These are phyloP conservation scores for Hypoxylon cercidicola DNA, from an alignment of 495 filamentous ascomycete genomes.

Conservation along the genomic window DNA sequence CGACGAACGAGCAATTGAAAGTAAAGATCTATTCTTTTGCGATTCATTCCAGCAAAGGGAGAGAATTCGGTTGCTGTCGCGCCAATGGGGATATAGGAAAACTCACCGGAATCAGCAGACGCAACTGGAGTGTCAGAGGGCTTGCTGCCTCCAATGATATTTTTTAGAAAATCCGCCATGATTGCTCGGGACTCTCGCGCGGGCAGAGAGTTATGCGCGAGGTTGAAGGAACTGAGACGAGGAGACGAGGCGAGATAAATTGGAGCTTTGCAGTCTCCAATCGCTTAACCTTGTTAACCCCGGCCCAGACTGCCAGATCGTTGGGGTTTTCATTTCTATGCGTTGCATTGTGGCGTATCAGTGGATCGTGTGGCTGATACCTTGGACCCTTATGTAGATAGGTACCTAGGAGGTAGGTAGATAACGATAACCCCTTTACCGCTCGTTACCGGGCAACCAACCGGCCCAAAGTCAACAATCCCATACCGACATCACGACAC, in stretches of 20 bases:
- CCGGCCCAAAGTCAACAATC: conserved; percentile 23
- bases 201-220: conserved; percentile 22
- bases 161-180: conserved; percentile 77
- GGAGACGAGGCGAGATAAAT: conserved; percentile 16
- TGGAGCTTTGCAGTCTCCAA: conserved; percentile 8
- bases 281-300: conserved; percentile 4
- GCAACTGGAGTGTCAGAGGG: conserved; percentile 58
- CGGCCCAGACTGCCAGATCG: conserved; percentile 8
- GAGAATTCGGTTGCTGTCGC: conserved; percentile 9
- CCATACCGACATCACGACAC: conserved; percentile 4
- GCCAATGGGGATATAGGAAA: conserved; percentile 8
- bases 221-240: conserved; percentile 20
- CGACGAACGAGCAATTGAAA: too few species aligned
- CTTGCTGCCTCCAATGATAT: conserved; percentile 72
- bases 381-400: too few species aligned
- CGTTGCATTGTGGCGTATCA: too few species aligned
- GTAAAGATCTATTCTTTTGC: background rate
- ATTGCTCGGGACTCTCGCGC: conserved; percentile 30
- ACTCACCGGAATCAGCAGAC: conserved; percentile 71
- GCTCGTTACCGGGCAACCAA: conserved; percentile 27
- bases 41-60: background rate
- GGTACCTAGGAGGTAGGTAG: too few species aligned
- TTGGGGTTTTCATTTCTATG: background rate
- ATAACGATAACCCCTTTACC: too few species aligned
- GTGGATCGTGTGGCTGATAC: too few species aligned